Percentiles rank a stretch among this genome's conserved stretches.
These are phyloP conservation scores for Camellia lanceoleosa DNA, from an alignment of 148 eudicot genomes.

Conservation along the genomic window DNA sequence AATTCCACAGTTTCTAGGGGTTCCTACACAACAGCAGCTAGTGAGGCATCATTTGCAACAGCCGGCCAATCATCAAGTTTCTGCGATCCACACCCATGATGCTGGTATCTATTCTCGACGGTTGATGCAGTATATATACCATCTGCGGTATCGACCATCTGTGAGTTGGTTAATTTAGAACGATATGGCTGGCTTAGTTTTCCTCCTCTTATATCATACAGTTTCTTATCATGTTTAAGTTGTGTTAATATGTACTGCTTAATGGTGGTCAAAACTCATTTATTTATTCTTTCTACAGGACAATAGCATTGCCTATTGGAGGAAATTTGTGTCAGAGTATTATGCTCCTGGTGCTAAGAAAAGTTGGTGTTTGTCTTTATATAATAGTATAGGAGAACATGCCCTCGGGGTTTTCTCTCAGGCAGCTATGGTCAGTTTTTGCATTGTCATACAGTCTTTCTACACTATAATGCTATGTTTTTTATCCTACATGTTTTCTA, in stretches of 20 bases:
- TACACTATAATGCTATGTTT: background rate
- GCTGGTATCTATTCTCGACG: constrained; percentile 25
- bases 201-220: too few relatives aligned
- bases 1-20: constrained; percentile 12
- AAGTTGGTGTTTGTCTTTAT: constrained; percentile 47
- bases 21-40: constrained; percentile 20
- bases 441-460: background rate
- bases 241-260: too few relatives aligned
- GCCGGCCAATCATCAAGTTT: background rate
- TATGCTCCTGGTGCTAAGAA: constrained; percentile 37
- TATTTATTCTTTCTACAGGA: constrained; percentile 29
- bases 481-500: background rate
- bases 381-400: constrained; percentile 23
- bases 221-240: background rate
- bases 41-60: constrained; percentile 16
- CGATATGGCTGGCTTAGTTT: background rate
- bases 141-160: constrained; percentile 35
- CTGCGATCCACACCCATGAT: constrained; percentile 8
- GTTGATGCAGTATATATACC: constrained; percentile 27
- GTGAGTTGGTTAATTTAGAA: constrained; percentile 28
- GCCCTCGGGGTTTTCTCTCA: constrained; percentile 33
- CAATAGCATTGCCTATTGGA: constrained; percentile 45
- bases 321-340: constrained; percentile 38
- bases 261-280: background rate
- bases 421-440: constrained; percentile 32